Base-by-base conservation (phyloP, 2,329 filamentous ascomycete genomes). In the Canariomyces notabilis region DNA sequence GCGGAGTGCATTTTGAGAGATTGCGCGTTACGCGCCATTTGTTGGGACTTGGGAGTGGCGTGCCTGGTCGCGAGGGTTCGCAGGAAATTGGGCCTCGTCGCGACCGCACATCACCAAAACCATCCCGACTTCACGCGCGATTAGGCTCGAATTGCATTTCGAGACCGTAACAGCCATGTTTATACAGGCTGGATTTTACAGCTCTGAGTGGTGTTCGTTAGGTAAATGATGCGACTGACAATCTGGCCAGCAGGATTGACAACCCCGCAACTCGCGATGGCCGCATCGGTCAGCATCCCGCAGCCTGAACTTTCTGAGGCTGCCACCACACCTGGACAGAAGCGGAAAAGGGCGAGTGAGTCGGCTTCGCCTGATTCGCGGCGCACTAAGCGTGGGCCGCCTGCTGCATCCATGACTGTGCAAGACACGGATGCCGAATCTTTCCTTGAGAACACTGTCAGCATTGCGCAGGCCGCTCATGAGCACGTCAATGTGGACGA, bases 391-490 rank as follows among this genome's bases (percentile, higher is more conserved):
- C 75, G 75, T 23, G 65, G 67, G 44, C 68, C 67, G 8, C 70
- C 74, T 8, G 59, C 69, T 6, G 67, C 71, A 4, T 59, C 69
- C 48, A 74, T 76, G 66, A 64, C 69, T 1, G 64, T 68, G 12
- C 53, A 63, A 15, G 67, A 69, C 23, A 58, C 65, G 11, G 72
- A 73, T 29, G 65, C 73, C 18, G 68, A 73, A 2, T 69, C 75
- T 12, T 80, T 78, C 56, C 75, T 80, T 23, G 75, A 79, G 53
- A 75, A 67, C 53, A 70, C 74, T 35, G 72, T 77, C 21, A 74
- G 77, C 49, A 63, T 66, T 8, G 68, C 68, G 5, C 68, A 69
- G 39, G 67, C 66, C 12, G 65, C 66, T 15, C 52, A 59, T 35
- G 47, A 58, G 53, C 56, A 61, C 39, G 70, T 75, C 40, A 73